Percentiles rank a stretch among this genome's conserved stretches.
Conservation (phyloP, 2,329 filamentous ascomycete species). For the Colletotrichum musicola region DNA sequence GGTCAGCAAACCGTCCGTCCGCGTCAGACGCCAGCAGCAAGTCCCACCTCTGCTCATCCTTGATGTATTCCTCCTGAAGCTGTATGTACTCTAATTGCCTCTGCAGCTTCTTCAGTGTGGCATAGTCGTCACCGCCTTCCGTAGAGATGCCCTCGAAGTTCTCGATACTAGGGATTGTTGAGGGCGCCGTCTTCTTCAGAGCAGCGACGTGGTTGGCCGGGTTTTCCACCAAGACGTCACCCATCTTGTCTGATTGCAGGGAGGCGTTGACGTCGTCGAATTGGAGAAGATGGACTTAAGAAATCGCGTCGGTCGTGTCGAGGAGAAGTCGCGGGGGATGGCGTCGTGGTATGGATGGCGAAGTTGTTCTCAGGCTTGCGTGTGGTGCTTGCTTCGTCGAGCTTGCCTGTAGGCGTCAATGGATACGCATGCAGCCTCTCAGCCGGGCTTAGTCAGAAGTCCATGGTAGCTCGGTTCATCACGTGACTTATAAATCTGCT, state of each 20-base stretch:
- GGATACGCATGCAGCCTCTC: constrained; percentile 41
- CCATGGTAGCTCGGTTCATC: background rate
- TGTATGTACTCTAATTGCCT: constrained; percentile 97
- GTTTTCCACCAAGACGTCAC: constrained; percentile 87
- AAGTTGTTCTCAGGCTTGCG: constrained; percentile 20
- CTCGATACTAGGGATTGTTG: constrained; percentile 90
- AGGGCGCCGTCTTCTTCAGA: constrained; percentile 84
- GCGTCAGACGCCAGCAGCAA: background rate
- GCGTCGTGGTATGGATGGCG: constrained; percentile 21
- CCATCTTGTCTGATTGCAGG: constrained; percentile 70
- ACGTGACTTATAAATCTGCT: background rate
- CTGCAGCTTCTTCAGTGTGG: constrained; percentile 95
- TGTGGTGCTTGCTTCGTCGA: constrained; percentile 14
- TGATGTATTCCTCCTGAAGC: constrained; percentile 99
- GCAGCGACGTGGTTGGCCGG: constrained; percentile 79
- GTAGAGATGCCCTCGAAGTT: constrained; percentile 85
- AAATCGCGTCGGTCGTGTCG: background rate
- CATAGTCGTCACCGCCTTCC: constrained; percentile 93
- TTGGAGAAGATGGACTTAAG: background rate
- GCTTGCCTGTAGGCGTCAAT: constrained; percentile 41
- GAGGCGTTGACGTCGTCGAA: background rate
- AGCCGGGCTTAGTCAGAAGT: constrained; percentile 37
- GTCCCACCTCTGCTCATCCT: constrained; percentile 92
- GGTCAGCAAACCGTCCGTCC: constrained; percentile 23
- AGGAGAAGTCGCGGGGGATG: constrained; percentile 1